phyloP scores from a whole-genome alignment of 2,329 filamentous ascomycete genomes.

The Diaporthe eres region DNA sequence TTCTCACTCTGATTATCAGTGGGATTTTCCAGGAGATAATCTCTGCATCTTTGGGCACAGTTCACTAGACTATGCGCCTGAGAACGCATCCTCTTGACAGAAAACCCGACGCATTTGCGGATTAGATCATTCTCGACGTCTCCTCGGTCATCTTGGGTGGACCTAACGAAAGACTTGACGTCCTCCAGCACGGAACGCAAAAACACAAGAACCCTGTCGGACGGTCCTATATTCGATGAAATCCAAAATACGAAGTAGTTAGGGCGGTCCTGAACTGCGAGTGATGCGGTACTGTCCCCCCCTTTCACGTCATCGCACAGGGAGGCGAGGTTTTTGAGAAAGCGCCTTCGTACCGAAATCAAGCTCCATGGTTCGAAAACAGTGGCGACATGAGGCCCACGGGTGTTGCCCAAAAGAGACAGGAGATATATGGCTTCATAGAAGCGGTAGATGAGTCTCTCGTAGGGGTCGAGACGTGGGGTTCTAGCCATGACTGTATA shows the following conservation, averaged over 20 bases:
- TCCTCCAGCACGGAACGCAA: conserved; percentile 47
- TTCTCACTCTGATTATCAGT: not conserved
- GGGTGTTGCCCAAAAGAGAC: conserved; percentile 50
- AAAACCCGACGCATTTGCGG: conserved; percentile 39
- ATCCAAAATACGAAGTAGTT: conserved; percentile 58
- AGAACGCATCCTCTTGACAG: not conserved
- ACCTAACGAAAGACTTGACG: conserved; percentile 18
- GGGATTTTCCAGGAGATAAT: not conserved
- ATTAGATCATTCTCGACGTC: conserved; percentile 43
- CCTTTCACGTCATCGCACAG: conserved; percentile 63
- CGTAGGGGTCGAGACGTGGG: conserved; percentile 6
- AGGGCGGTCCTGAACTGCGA: conserved; percentile 55
- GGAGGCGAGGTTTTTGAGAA: conserved; percentile 58
- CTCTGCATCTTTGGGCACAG: not conserved
- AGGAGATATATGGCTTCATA: conserved; percentile 57
- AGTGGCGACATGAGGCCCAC: conserved; percentile 47
- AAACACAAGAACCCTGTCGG: conserved; percentile 49
- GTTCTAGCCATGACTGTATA: not conserved
- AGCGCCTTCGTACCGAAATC: conserved; percentile 45
- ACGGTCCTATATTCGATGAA: conserved; percentile 54
- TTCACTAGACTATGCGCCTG: conserved; percentile 15
- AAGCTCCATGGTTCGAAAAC: conserved; percentile 9
- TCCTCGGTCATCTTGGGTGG: not conserved
- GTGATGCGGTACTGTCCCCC: conserved; percentile 59
- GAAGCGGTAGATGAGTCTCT: conserved; percentile 48